Base-by-base conservation (phyloP, 2,329 filamentous ascomycete species). In the Phaeosphaeriaceae sp. region DNA sequence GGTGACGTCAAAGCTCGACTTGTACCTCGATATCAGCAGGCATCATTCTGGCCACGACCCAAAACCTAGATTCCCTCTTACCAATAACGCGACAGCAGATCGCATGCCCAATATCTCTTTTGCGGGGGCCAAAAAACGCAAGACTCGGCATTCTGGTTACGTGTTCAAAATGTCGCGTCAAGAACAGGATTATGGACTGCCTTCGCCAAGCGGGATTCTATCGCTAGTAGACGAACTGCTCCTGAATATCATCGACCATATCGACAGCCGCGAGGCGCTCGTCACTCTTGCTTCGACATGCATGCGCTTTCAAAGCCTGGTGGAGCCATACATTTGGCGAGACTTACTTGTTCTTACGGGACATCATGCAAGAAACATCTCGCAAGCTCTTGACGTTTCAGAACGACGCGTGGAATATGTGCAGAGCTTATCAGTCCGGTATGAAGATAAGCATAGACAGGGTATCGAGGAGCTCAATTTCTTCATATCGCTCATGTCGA, bases 271-370 rank as follows among this genome's bases (percentile, higher is more conserved):
- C 7, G 46, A 61, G 27, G 57, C 67, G 0, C 63, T 76, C 3
- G 69, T 69, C 49, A 71, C 54, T 19, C 67, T 78, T n/a, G 67
- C 73, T 13, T 60, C 65, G 13, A 73, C 74, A 46, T 76, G 73
- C 45, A 60, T 61, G 7, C 67, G 67, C 27, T 66, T 76, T 2
- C 73, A 72, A 42, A 61, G 56, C 4, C 65, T 78, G 4, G 65
- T 68, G 2, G 75, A 78, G 47, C 73, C 73, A 1, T 77, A 70
- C 27, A 66, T 76, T 6, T 78, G 74, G 72, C 68, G 70, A 9
- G 60, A 65, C 9, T 48, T 78, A 13, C 49, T 72, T 3, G 62
- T 78, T 11, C 57, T 66, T 9, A 69, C 54, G 1, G 75, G 74
- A 6, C 56, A 44, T 1, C 68, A 74, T 58, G 74, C 74, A 5